These are phyloP conservation scores for Naumovozyma castellii DNA, from an alignment of 805 yeast species.

Conservation along the genomic window DNA sequence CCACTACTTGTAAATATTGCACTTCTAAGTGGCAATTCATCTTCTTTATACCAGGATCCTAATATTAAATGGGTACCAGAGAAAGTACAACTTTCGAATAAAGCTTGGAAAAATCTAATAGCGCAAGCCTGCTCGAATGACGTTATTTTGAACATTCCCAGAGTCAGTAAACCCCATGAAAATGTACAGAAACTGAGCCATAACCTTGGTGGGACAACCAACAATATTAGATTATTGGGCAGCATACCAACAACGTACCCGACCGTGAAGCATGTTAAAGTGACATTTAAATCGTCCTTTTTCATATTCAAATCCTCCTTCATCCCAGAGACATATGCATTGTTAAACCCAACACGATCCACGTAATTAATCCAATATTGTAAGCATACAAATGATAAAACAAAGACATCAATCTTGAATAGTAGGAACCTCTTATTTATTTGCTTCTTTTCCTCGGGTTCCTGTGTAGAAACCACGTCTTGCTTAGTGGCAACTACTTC, in stretches of 20 bases:
- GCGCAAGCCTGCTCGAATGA: conserved; percentile 43
- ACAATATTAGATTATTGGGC: conserved; percentile 48
- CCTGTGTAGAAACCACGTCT: neutral
- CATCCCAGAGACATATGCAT: conserved; percentile 65
- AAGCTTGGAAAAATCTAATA: conserved; percentile 50
- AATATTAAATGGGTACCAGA: conserved; percentile 45
- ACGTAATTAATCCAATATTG: conserved; percentile 42
- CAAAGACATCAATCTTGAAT: conserved; percentile 27
- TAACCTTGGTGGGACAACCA: conserved; percentile 45
- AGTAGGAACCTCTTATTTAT: conserved; percentile 12
- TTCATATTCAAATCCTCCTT: conserved; percentile 41
- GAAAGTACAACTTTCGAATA: conserved; percentile 51
- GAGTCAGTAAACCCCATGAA: conserved; percentile 48
- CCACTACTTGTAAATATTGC: conserved; percentile 50
- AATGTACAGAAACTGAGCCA: conserved; percentile 47
- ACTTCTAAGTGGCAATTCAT: conserved; percentile 40
- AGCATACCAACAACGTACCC: conserved; percentile 56
- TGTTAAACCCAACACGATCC: conserved; percentile 45
- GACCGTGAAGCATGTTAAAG: conserved; percentile 47
- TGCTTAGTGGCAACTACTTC: neutral
- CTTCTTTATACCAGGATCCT: conserved; percentile 44
- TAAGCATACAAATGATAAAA: conserved; percentile 27
- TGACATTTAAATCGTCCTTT: conserved; percentile 42
- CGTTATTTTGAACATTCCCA: conserved; percentile 41
- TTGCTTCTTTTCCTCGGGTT: neutral